phyloP scores from a whole-genome alignment of 768 basidiomycete species.

The Suillus sp. region DNA sequence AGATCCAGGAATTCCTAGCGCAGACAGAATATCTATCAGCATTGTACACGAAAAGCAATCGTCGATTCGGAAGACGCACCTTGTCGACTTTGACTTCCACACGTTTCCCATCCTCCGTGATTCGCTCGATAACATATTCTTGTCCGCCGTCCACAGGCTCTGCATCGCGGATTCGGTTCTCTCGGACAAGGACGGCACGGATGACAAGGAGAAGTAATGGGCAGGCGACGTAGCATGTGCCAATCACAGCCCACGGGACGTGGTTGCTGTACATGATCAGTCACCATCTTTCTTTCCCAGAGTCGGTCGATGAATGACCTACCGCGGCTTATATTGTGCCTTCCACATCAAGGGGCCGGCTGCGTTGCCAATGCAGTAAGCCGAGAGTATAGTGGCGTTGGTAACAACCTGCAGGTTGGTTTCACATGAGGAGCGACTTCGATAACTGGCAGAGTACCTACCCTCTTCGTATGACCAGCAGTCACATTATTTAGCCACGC shows the following conservation, averaged over 20 bases:
- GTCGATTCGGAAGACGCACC: neutral
- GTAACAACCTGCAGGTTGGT: neutral
- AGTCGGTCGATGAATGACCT: neutral
- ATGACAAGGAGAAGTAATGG: neutral
- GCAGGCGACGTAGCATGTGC: neutral
- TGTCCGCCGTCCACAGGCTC: neutral
- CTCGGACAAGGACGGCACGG: neutral
- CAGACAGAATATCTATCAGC: neutral
- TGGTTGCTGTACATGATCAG: neutral
- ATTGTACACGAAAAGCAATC: neutral
- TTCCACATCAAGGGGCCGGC: neutral
- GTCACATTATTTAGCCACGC: neutral
- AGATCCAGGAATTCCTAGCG: neutral
- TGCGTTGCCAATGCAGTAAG: neutral
- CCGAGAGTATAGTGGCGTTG: neutral
- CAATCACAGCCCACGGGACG: neutral
- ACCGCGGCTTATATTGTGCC: neutral
- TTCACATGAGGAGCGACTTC: neutral
- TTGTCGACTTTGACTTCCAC: neutral
- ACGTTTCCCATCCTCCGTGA: neutral
- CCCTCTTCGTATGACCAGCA: neutral
- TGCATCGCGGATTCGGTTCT: neutral
- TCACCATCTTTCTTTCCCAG: neutral
- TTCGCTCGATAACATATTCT: constrained; percentile 1
- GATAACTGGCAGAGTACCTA: neutral